Percentiles rank a stretch among this genome's conserved stretches.
Evolutionary conservation across 2,329 filamentous ascomycete species (phyloP).

Genomic region (Rhexocercosporidium sp.): DNA sequence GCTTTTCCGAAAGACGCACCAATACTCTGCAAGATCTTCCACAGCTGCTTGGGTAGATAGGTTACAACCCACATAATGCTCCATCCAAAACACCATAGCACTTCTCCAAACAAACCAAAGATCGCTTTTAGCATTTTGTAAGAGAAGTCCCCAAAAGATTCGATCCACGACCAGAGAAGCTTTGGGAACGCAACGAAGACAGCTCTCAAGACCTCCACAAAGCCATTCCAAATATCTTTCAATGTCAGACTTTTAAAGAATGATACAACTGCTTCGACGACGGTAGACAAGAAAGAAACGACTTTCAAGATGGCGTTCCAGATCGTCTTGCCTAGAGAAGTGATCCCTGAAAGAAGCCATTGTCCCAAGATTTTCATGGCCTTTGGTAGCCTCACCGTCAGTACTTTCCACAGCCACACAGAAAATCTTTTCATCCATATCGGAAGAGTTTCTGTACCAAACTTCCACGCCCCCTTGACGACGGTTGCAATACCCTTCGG

Average conservation of each 20-base stretch:
- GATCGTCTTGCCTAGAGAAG: conserved; percentile 37
- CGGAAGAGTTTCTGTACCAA: conserved; percentile 29
- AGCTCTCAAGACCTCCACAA: conserved; percentile 40
- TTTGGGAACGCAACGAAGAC: conserved; percentile 43
- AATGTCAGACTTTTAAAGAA: conserved; percentile 46
- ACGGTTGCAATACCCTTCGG: conserved; percentile 19
- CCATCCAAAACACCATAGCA: conserved; percentile 38
- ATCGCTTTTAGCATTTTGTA: conserved; percentile 40
- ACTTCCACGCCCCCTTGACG: conserved; percentile 31
- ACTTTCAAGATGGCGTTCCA: conserved; percentile 36
- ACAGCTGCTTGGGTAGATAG: conserved; percentile 45
- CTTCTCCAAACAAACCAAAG: conserved; percentile 42
- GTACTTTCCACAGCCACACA: conserved; percentile 23
- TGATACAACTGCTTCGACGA: conserved; percentile 41
- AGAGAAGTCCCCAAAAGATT: conserved; percentile 33
- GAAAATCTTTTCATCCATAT: conserved; percentile 26
- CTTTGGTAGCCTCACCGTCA: conserved; percentile 34
- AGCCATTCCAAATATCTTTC: conserved; percentile 47
- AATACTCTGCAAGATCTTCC: conserved; percentile 42
- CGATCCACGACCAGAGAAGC: conserved; percentile 37
- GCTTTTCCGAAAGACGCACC: conserved; percentile 42
- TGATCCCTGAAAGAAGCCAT: conserved; percentile 43
- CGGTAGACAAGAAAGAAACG: conserved; percentile 46
- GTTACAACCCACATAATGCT: conserved; percentile 41
- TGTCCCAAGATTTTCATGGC: conserved; percentile 35